Percentiles rank a stretch among this genome's conserved stretches.
Conservation (phyloP, 352 stramenopile genomes). For the Globisporangium rhizosaccharum region DNA sequence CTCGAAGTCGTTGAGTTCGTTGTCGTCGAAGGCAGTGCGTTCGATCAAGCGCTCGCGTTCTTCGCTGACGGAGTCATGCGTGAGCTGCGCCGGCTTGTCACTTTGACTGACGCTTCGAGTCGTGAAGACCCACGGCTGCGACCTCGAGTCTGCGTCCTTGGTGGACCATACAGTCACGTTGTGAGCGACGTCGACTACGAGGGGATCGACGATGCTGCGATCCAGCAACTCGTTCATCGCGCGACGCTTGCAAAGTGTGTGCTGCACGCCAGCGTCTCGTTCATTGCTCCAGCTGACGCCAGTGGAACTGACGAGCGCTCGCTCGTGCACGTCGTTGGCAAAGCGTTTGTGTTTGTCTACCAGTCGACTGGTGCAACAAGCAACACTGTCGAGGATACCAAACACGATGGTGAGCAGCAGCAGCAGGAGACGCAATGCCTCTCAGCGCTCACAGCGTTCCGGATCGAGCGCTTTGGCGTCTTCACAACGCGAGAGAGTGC, state of each 20-base stretch:
- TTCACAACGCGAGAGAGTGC: constrained; percentile 28
- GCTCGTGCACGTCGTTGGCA: constrained; percentile 19
- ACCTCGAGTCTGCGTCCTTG: constrained; percentile 7
- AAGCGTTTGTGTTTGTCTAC: constrained; percentile 36
- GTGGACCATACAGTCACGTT: not conserved
- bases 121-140: not conserved
- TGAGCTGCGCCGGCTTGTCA: constrained; percentile 24
- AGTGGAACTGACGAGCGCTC: not conserved
- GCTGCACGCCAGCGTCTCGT: constrained; percentile 6
- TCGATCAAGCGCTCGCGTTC: constrained; percentile 24
- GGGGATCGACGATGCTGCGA: constrained; percentile 2
- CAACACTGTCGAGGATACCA: not conserved
- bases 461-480: constrained; percentile 24
- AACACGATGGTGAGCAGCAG: not conserved
- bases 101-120: not conserved
- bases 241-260: constrained; percentile 16
- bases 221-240: constrained; percentile 18
- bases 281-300: not conserved
- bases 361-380: constrained; percentile 10
- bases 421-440: not conserved
- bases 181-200: constrained; percentile 14
- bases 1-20: constrained; percentile 36
- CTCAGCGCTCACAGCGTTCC: constrained; percentile 17
- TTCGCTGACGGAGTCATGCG: constrained; percentile 32
- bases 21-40: constrained; percentile 31